phyloP scores from a whole-genome alignment of 768 basidiomycete genomes.

The Candolleomyces aberdarensis region DNA sequence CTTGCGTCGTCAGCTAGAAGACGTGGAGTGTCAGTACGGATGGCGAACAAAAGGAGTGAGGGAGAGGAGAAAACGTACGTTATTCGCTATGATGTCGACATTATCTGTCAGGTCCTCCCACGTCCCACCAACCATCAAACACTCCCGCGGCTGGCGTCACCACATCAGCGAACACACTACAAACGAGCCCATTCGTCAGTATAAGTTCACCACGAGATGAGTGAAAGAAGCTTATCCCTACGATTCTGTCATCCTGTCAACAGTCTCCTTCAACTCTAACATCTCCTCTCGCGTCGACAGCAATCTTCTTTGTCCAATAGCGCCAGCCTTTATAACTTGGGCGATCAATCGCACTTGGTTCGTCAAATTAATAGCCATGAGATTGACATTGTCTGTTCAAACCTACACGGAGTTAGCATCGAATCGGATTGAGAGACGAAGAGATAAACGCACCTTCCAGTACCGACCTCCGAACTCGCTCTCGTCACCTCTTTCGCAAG shows the following conservation, averaged over 20 bases:
- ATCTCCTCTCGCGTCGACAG: slow-evolving; percentile 92
- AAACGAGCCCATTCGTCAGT: neutral
- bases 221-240: neutral
- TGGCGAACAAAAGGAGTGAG: neutral
- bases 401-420: slow-evolving; percentile 39
- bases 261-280: slow-evolving; percentile 84
- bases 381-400: slow-evolving; percentile 92
- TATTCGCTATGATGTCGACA: slow-evolving; percentile 94
- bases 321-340: slow-evolving; percentile 93
- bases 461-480: slow-evolving; percentile 89
- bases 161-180: slow-evolving; percentile 85
- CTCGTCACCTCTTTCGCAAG: slow-evolving; percentile 84
- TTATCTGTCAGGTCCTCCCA: slow-evolving; percentile 98
- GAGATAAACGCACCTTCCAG: slow-evolving; percentile 67
- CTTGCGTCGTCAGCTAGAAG: slow-evolving; percentile 81
- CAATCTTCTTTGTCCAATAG: slow-evolving; percentile 91
- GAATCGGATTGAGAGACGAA: neutral
- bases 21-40: neutral
- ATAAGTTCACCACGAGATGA: neutral
- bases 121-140: slow-evolving; percentile 95
- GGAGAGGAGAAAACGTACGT: too few species aligned
- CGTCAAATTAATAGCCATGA: slow-evolving; percentile 92
- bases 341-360: slow-evolving; percentile 86
- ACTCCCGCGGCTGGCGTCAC: slow-evolving; percentile 84
- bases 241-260: slow-evolving; percentile 93